Base-by-base conservation (phyloP, 768 basidiomycete species). In the Guyanaporus albipodus region DNA sequence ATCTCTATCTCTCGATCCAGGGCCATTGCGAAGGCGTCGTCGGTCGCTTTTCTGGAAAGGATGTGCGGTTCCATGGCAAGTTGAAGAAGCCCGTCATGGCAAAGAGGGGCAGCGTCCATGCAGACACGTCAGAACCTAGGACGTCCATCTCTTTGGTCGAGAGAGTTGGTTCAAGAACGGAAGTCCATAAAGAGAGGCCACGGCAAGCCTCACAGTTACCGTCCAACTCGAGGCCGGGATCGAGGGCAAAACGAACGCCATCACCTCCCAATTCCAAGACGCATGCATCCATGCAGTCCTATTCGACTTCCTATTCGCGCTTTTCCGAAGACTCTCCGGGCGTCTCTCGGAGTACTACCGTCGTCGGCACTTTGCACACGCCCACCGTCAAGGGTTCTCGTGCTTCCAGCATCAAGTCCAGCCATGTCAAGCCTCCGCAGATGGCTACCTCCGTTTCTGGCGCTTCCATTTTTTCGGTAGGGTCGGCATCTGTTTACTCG, bases 11-110 rank as follows among this genome's bases (percentile, higher is more conserved):
- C 23, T 18, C 23, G 9, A 4, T 11, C 18, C 12, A 90, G 88
- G 90, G 91, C 4, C 87, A 83, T 54, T 93, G 90, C 59, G 90
- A 93, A 68, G 90, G 84, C 42, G 86, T 92, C 42, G 85, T 92
- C 3, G 90, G 90, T 9, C 75, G 80, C 6, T 91, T 93, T 59
- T 67, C 69, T 15, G 81, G 76, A 0, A 53, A 64, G 18, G 70
- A 83, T 47, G 90, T 93, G 9, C 76, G 69, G 7, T 87, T 91
- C 58, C 80, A 80, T 49, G 72, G 76, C 3, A 85, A 80, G 54
- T 76, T 93, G 50, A 92, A 93, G 72, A 82, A 79, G 44, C 85
- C 87, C 0, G 70, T 92, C 52, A 83, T 85, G 73, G 77, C 87
- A 4, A 89, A 86, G 65, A 78, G 88, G 22, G 44, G 53, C 12